phyloP scores from a whole-genome alignment of 192 early-diverging fungal species.

The Spizellomyces punctatus region DNA sequence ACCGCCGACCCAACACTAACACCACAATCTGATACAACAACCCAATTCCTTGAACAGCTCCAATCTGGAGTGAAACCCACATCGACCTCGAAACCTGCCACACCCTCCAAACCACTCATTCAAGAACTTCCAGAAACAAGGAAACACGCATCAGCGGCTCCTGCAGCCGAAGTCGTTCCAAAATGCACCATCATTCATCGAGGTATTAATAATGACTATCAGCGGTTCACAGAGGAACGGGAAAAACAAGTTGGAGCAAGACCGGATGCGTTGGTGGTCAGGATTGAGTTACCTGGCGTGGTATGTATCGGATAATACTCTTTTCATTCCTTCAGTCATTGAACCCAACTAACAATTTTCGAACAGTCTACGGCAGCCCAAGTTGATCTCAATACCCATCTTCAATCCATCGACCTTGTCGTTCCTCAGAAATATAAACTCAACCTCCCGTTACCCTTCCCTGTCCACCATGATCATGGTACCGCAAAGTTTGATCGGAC shows the following conservation, averaged over 20 bases:
- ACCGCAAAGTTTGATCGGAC: constrained; percentile 50
- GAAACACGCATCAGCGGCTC: neutral
- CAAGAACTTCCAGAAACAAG: constrained; percentile 17
- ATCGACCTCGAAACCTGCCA: neutral
- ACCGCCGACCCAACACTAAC: constrained; percentile 9
- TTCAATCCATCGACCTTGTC: constrained; percentile 25
- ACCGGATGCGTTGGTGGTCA: constrained; percentile 49
- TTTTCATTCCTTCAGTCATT: neutral
- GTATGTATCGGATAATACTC: constrained; percentile 18
- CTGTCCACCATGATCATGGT: constrained; percentile 41
- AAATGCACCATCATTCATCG: constrained; percentile 46
- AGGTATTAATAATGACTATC: constrained; percentile 36
- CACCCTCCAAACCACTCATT: constrained; percentile 28
- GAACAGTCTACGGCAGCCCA: constrained; percentile 20
- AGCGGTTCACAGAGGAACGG: constrained; percentile 39
- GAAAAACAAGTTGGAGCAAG: constrained; percentile 36
- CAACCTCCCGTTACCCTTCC: constrained; percentile 46
- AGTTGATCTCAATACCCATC: constrained; percentile 34
- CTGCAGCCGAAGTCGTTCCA: constrained; percentile 19
- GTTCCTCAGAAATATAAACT: constrained; percentile 43
- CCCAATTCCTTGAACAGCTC: constrained; percentile 42
- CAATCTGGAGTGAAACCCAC: constrained; percentile 11
- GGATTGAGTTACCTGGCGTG: constrained; percentile 45
- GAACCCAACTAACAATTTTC: neutral
- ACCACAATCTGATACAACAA: constrained; percentile 31